Base-by-base conservation (phyloP, 345 rosid species). In the Murraya paniculata region DNA sequence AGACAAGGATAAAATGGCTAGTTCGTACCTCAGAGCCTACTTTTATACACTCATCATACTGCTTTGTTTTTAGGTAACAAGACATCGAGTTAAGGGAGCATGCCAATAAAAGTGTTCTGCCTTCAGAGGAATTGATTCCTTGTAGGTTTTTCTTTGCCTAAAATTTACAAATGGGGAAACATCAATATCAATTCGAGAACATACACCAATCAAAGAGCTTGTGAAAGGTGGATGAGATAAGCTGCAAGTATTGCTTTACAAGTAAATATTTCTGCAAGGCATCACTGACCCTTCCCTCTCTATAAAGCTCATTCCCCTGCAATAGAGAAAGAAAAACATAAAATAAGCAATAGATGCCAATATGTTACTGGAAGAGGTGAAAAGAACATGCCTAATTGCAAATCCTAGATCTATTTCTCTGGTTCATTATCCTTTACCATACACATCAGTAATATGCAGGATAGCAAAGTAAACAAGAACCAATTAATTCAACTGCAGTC, bases 41-140 rank as follows among this genome's bases (percentile, higher is more conserved):
- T 78, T 84, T 85, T 55, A 94, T 80, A 80, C 99, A 97, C 60
- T 90, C 91, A 28, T 89, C 80, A 64, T 84, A 90, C 78, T 91
- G 91, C 82, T 78, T 82, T 33, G 91, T 90, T 86, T 91, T 97
- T 84, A 97, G 82, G 88, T 94, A 93, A 88, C 99, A 97, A 30
- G 99, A 97, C 99, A 97, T 94, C 76, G 90, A 77, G 85, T 97
- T 97, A 60, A 94, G 94, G 64, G 99, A 93, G 86, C 98, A 94
- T 36, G 94, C 92, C 87, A 90, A 70, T 75, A 83, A 67, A 64
- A 97, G 91, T 50, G 93, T 61, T 77, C 83, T 88, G 56, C 90
- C 88, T 83, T 88, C 84, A 74, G 94, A 84, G 9, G 93, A 86
- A 58, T 88, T 90, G 79, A 88, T 84, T 68, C 88, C 98, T 82